These are phyloP conservation scores for Coemansia sp. DNA, from an alignment of 192 early-diverging fungal genomes.

Conservation along the genomic window DNA sequence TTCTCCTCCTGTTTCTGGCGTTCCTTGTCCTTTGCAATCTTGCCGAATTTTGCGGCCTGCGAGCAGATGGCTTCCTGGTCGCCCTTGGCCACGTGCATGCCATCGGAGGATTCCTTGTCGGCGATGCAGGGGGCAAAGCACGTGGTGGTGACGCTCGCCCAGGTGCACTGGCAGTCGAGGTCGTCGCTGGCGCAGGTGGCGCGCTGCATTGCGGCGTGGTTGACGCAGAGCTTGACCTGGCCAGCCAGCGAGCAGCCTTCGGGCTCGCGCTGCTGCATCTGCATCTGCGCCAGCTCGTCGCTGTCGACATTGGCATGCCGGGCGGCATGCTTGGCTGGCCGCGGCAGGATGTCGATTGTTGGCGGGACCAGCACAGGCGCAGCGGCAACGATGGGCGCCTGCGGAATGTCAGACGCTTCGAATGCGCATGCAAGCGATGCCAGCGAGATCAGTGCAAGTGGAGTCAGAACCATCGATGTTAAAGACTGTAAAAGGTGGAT, in stretches of 20 bases:
- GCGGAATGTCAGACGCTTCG: not conserved
- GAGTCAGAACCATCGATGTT: not conserved
- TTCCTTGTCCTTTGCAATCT: constrained; percentile 47
- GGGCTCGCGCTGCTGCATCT: constrained; percentile 1
- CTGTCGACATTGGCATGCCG: not conserved
- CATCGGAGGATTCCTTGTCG: constrained; percentile 34
- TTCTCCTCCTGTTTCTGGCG: constrained; percentile 32
- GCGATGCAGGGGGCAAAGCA: constrained; percentile 46
- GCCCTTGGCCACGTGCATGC: constrained; percentile 40
- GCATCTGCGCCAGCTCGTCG: constrained; percentile 3
- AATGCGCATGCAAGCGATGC: not conserved
- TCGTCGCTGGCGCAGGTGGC: constrained; percentile 42
- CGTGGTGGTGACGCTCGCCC: constrained; percentile 33
- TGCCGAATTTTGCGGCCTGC: constrained; percentile 50
- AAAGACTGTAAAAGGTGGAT: not conserved
- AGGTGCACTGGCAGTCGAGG: constrained; percentile 49
- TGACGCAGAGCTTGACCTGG: constrained; percentile 46
- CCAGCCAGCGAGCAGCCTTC: constrained; percentile 33
- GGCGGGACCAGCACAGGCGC: constrained; percentile 11
- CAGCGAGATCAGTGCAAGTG: not conserved
- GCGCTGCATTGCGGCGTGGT: constrained; percentile 45
- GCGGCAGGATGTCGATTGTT: not conserved
- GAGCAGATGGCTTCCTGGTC: constrained; percentile 36
- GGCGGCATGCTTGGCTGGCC: not conserved
- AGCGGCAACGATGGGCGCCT: constrained; percentile 9